These are phyloP conservation scores for Phylloporus sp. DNA, from an alignment of 768 basidiomycete genomes.

Conservation along the genomic window DNA sequence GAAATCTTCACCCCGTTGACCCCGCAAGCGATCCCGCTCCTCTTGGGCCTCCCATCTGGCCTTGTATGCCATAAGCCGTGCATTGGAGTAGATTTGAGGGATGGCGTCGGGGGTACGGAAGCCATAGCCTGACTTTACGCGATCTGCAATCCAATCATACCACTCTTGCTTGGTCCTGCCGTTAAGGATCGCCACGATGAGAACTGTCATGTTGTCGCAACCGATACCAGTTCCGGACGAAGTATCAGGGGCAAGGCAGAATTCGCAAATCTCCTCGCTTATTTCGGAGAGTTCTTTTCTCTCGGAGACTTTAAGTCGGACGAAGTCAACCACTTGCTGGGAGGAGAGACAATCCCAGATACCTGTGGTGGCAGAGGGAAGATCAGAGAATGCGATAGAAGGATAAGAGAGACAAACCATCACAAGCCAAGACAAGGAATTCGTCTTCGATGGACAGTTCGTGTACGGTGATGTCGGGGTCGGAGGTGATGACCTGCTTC, in stretches of 20 bases:
- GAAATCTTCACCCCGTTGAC: slow-evolving; percentile 34
- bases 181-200: slow-evolving; percentile 82
- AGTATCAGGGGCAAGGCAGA: slow-evolving; percentile 91
- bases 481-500: slow-evolving; percentile 88
- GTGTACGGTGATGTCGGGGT: slow-evolving; percentile 88
- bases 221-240: slow-evolving; percentile 89
- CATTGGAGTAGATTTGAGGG: slow-evolving; percentile 71
- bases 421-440: slow-evolving; percentile 94
- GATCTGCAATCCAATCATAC: slow-evolving; percentile 83
- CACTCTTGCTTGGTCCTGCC: slow-evolving; percentile 89
- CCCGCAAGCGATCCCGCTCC: slow-evolving; percentile 38
- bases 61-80: slow-evolving; percentile 58
- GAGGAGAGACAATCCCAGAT: slow-evolving; percentile 98
- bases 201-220: slow-evolving; percentile 98
- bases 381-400: not conserved
- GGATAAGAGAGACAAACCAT: slow-evolving; percentile 54
- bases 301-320: slow-evolving; percentile 75
- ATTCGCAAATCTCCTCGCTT: slow-evolving; percentile 83
- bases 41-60: slow-evolving; percentile 56
- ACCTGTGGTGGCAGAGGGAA: slow-evolving; percentile 42
- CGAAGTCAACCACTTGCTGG: slow-evolving; percentile 87
- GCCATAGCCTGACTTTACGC: slow-evolving; percentile 72
- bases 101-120: slow-evolving; percentile 70
- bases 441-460: slow-evolving; percentile 85
- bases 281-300: slow-evolving; percentile 79